phyloP scores from a whole-genome alignment of 2,329 filamentous ascomycete species.

The Thielaviopsis populi region DNA sequence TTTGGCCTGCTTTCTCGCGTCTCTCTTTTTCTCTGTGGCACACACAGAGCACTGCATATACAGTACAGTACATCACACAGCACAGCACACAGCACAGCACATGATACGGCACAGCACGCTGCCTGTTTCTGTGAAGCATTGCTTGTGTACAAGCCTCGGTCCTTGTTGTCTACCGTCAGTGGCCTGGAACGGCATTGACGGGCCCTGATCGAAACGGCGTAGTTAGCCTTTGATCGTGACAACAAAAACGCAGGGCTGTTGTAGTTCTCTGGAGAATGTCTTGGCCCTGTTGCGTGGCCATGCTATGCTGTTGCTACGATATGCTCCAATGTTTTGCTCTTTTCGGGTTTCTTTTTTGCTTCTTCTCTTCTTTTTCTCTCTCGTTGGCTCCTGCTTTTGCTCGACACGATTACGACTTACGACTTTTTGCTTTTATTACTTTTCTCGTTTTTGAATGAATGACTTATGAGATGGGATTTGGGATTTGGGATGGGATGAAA shows the following conservation, averaged over 20 bases:
- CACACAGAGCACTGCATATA: neutral
- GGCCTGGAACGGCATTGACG: constrained; percentile 3
- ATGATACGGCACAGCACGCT: neutral
- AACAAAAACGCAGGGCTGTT: neutral
- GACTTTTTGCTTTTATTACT: neutral
- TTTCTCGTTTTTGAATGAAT: constrained; percentile 3
- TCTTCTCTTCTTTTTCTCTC: neutral
- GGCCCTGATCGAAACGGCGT: neutral
- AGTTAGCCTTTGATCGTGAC: neutral
- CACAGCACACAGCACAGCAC: too few species aligned
- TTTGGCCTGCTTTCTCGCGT: constrained; percentile 2
- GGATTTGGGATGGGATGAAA: neutral
- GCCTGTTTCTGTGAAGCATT: neutral
- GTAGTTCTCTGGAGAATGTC: neutral
- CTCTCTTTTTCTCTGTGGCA: neutral
- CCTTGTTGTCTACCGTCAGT: neutral
- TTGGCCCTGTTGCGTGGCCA: neutral
- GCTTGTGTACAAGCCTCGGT: neutral
- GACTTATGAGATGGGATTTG: neutral
- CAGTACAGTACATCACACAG: too few species aligned
- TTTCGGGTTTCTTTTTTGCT: neutral
- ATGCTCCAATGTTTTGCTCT: neutral
- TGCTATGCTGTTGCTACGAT: neutral
- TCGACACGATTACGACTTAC: constrained; percentile 3
- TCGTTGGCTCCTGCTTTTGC: neutral